phyloP scores from a whole-genome alignment of 257 asterid genomes.

The Penstemon davidsonii region DNA sequence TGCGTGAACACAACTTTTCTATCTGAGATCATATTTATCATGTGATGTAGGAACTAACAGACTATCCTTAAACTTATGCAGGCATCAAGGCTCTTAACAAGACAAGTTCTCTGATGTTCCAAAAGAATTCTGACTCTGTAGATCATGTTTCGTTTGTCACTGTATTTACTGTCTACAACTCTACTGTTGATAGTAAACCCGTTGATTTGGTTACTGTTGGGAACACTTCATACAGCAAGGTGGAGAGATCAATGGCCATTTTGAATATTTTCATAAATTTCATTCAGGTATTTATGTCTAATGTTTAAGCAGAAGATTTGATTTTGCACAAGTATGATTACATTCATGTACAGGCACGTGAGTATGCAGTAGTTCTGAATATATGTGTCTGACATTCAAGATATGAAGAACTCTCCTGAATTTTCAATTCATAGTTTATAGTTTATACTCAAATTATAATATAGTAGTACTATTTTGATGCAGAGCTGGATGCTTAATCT shows the following conservation, averaged over 20 bases:
- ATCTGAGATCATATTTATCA: background rate
- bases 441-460: background rate
- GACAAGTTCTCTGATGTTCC: constrained; percentile 40
- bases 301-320: constrained; percentile 3
- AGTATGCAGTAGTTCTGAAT: background rate
- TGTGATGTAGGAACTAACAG: constrained; percentile 7
- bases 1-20: background rate
- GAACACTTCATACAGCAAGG: constrained; percentile 64
- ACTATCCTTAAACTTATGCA: constrained; percentile 31
- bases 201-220: constrained; percentile 68
- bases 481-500: background rate
- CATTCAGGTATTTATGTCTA: constrained; percentile 58
- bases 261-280: constrained; percentile 74
- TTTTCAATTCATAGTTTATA: background rate
- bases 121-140: constrained; percentile 28
- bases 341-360: background rate
- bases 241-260: constrained; percentile 80
- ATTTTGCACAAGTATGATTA: background rate
- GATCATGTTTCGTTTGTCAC: constrained; percentile 64
- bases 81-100: constrained; percentile 75
- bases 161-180: constrained; percentile 69
- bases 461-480: background rate
- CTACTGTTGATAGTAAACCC: constrained; percentile 48
- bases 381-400: background rate
- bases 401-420: background rate